A percentile compares a stretch with the other conserved stretches of the same genome.
Evolutionary conservation across 495 filamentous ascomycete genomes (phyloP).

Genomic region (Hypoxylon lienhwacheense): DNA sequence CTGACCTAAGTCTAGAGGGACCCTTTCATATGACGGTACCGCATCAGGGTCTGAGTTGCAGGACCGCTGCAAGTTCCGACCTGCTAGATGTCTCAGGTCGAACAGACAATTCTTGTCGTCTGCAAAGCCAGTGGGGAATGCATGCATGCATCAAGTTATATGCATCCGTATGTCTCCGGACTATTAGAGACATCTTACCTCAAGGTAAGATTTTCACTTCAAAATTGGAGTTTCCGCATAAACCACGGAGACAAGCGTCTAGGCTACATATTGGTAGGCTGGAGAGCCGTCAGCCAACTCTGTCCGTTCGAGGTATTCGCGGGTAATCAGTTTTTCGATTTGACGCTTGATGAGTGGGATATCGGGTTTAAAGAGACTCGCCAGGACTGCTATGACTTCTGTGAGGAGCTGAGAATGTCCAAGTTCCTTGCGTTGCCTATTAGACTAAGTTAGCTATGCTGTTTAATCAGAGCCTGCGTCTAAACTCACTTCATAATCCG

Average conservation of each 20-base stretch:
- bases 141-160: background rate
- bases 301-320: constrained; percentile 91
- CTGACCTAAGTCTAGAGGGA: background rate
- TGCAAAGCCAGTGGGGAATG: background rate
- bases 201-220: background rate
- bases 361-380: constrained; percentile 82
- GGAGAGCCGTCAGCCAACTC: constrained; percentile 47
- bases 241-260: background rate
- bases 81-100: background rate
- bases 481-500: constrained; percentile 88
- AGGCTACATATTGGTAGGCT: constrained; percentile 38
- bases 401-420: constrained; percentile 77
- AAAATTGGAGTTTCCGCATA: too few relatives aligned
- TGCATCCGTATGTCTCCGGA: background rate
- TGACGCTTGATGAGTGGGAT: constrained; percentile 87
- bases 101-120: background rate
- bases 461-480: background rate
- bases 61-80: background rate
- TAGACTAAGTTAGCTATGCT: constrained; percentile 16
- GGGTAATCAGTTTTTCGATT: constrained; percentile 89
- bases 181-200: background rate
- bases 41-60: background rate
- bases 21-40: background rate
- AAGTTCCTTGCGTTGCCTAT: constrained; percentile 85
- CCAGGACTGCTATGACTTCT: constrained; percentile 82